phyloP scores from a whole-genome alignment of 163 green algal species.

The Chlorella variabilis region DNA sequence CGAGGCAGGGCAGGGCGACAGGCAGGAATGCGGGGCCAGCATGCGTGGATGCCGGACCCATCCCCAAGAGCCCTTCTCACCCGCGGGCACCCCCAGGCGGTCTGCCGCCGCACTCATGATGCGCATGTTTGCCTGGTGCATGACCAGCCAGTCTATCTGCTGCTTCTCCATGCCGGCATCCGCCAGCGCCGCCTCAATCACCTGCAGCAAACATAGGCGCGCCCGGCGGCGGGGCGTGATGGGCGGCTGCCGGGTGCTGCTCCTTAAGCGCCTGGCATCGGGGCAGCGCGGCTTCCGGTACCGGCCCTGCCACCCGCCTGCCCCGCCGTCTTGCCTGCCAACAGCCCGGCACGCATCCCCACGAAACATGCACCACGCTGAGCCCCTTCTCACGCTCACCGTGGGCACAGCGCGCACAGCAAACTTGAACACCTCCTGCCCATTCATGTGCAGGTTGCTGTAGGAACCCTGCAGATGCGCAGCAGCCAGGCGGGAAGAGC shows the following conservation, averaged over 20 bases:
- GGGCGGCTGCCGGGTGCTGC: neutral
- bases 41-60: too few species aligned
- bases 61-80: too few species aligned
- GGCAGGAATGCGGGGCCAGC: neutral
- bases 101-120: slow-evolving; percentile 94
- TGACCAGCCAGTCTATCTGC: slow-evolving; percentile 91
- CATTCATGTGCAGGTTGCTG: slow-evolving; percentile 93
- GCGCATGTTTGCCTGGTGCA: slow-evolving; percentile 98
- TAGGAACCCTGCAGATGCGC: slow-evolving; percentile 62
- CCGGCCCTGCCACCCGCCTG: too few species aligned
- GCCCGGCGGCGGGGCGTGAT: too few species aligned
- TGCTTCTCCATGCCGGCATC: slow-evolving; percentile 76
- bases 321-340: too few species aligned
- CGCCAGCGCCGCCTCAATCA: slow-evolving; percentile 78
- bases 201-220: too few species aligned
- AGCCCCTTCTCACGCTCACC: too few species aligned
- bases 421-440: slow-evolving; percentile 99
- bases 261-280: too few species aligned
- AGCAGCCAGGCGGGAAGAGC: neutral
- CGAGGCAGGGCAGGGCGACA: neutral
- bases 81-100: slow-evolving; percentile 70
- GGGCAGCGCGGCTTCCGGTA: too few species aligned
- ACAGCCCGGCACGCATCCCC: too few species aligned
- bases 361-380: too few species aligned
- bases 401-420: slow-evolving; percentile 91